Base-by-base conservation (phyloP, 2,329 filamentous ascomycete genomes). In the Metarhizium guizhouense region DNA sequence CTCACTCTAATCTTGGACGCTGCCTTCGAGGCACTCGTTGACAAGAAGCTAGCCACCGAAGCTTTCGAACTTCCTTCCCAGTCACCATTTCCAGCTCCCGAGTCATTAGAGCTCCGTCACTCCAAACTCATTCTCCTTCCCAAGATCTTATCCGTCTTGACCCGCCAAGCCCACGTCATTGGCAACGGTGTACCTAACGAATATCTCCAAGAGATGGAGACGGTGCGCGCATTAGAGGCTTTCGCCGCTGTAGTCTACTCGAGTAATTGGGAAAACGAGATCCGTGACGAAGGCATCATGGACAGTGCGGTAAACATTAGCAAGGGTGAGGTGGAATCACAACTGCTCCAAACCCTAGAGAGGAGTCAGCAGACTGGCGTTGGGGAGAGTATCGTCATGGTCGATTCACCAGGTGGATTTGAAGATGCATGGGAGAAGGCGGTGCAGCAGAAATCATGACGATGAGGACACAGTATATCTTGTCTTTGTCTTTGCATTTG, bases 241-340 rank as follows among this genome's bases (percentile, higher is more conserved):
- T 95, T 95, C 68, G 87, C 90, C 1, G 90, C 90, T 1, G 87
- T 95, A 1, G 89, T 95, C 43, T 95, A 94, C 70, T 89, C 85
- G 52, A 92, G 87, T 67, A 94, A 95, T 69, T 94, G 83, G 83
- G 81, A 85, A 68, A 83, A 76, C 59, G 83, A 86, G 71, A 81
- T 86, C 56, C 75, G 72, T 16, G 74, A 79, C 30, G 76, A 81
- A 42, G 72, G 65, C 20, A 62, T 74, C 45, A 68, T 71, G 65
- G 70, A 67, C 16, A 73, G 68, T 54, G 70, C 67, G 4, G 65
- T 70, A n/a, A 65, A 70, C 51, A 62, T 72, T 3, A 48, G 42
- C 52, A 63, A 66, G 42, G 62, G 63, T 38, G 63, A 67, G 38
- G 58, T 59, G 32, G 60, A 61, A 8, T 59, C 58, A 48, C 51